Evolutionary conservation across 2,329 filamentous ascomycete genomes (phyloP).

Genomic region (Botryotinia narcissicola): DNA sequence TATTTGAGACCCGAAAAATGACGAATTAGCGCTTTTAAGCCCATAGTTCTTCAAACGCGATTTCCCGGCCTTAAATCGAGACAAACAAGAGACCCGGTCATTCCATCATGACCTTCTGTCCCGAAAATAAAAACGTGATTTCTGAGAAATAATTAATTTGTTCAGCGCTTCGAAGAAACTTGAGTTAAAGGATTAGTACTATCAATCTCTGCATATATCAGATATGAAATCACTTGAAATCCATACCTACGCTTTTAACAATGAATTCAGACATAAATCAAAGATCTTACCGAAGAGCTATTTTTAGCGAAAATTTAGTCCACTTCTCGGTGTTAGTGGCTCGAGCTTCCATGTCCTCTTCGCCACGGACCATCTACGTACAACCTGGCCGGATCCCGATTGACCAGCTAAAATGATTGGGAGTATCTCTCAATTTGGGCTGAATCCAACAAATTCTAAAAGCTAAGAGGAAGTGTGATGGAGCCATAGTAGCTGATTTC

Average conservation of each 20-base stretch:
- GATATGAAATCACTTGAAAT: background rate
- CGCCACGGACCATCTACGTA: background rate
- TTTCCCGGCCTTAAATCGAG: background rate
- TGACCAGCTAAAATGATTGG: background rate
- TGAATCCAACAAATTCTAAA: background rate
- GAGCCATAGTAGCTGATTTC: background rate
- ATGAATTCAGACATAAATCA: background rate
- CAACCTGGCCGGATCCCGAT: background rate
- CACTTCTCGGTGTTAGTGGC: background rate
- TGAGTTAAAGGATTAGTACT: background rate
- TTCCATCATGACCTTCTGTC: background rate
- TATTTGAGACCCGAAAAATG: background rate
- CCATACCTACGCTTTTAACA: background rate
- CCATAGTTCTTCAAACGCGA: background rate
- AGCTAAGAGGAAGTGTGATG: background rate
- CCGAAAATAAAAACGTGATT: background rate
- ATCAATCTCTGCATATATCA: background rate
- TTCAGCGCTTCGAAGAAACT: background rate
- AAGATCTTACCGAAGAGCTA: background rate
- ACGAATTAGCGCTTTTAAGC: background rate
- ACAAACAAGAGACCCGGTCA: background rate
- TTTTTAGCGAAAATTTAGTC: background rate
- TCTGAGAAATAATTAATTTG: background rate
- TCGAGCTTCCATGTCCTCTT: background rate
- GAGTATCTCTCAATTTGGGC: background rate